A percentile compares a stretch with the other conserved stretches of the same genome.
These are phyloP conservation scores for Mercurialis annua DNA, from an alignment of 345 rosid genomes.

Conservation along the genomic window DNA sequence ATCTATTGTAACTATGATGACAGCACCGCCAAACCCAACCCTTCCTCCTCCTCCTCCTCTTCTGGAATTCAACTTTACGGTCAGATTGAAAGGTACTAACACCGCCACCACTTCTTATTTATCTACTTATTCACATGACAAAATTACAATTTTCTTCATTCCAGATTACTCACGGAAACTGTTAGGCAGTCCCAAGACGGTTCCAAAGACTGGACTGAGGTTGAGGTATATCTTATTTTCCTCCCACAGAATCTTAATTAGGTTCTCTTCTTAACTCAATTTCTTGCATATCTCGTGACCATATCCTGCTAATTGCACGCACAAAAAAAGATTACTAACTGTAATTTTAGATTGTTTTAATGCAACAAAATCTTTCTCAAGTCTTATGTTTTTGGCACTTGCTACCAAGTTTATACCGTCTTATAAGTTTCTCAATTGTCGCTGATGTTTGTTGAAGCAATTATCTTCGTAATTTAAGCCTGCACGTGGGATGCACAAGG, in stretches of 20 bases:
- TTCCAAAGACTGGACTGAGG: slow-evolving; percentile 66
- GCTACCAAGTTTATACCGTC: background rate
- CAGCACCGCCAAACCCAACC: slow-evolving; percentile 26
- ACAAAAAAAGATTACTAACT: too few species aligned
- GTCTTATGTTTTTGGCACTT: background rate
- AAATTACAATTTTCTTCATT: background rate
- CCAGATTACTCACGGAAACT: slow-evolving; percentile 82
- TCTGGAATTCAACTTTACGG: slow-evolving; percentile 66
- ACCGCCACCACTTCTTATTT: background rate
- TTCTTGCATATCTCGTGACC: too few species aligned
- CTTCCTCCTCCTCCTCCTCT: slow-evolving; percentile 25
- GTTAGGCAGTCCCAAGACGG: slow-evolving; percentile 71
- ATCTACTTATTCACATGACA: background rate
- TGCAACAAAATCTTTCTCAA: background rate
- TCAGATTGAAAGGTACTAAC: slow-evolving; percentile 75
- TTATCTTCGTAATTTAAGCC: background rate
- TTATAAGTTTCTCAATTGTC: background rate
- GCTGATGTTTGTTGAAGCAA: background rate
- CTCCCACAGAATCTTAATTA: background rate
- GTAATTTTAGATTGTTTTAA: background rate
- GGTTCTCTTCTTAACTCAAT: background rate
- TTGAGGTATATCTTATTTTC: slow-evolving; percentile 52
- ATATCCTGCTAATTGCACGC: too few species aligned
- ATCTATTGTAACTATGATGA: slow-evolving; percentile 41
- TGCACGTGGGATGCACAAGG: too few species aligned